Conservation (phyloP, 23 red algal species). For the Agarophyton chilense region DNA sequence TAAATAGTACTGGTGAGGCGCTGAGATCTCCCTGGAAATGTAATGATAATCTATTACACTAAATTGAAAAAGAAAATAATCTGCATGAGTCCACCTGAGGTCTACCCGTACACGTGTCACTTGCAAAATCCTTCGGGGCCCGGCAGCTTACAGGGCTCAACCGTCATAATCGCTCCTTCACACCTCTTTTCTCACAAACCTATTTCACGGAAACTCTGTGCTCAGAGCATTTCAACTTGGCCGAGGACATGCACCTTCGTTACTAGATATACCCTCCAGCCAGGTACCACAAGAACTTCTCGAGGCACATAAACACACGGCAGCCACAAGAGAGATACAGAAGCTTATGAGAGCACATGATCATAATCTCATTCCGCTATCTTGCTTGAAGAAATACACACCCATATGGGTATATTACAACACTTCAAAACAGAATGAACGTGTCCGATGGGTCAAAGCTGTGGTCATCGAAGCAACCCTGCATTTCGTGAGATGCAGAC, state of each 20-base stretch:
- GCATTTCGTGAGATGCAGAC: background rate
- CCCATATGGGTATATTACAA: background rate
- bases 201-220: constrained; percentile 19
- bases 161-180: too few species aligned
- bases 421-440: background rate
- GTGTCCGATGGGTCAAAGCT: background rate
- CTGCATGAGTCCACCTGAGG: too few species aligned
- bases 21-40: too few species aligned
- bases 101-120: too few species aligned
- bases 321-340: background rate
- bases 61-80: too few species aligned
- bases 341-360: background rate
- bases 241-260: constrained; percentile 5
- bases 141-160: too few species aligned
- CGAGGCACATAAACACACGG: background rate
- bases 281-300: constrained; percentile 20
- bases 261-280: background rate
- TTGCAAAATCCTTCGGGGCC: too few species aligned
- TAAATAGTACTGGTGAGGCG: too few species aligned
- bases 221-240: constrained; percentile 55
- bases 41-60: too few species aligned
- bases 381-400: background rate
- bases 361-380: background rate
- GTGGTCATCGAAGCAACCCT: background rate
- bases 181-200: constrained; percentile 9